Evolutionary conservation across 805 yeast species (phyloP).

Genomic region (Yarrowia sp.): DNA sequence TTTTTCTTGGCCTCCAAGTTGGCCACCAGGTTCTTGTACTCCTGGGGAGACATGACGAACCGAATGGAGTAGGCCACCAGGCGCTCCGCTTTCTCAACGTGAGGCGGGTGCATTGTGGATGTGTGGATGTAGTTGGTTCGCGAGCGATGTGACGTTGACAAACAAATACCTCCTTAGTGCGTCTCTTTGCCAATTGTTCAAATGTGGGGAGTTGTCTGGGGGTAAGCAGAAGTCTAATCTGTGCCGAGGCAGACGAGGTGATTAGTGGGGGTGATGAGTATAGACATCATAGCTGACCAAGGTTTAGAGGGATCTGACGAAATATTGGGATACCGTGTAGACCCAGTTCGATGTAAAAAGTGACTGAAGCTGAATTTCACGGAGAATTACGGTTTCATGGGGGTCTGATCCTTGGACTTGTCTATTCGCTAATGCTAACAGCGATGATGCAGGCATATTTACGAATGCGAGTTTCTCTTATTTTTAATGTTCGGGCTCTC

Average conservation of each 20-base stretch:
- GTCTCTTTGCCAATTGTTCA: neutral
- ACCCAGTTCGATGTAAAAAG: too few species aligned
- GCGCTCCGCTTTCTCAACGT: constrained; percentile 13
- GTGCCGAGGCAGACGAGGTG: constrained; percentile 10
- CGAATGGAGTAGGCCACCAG: constrained; percentile 30
- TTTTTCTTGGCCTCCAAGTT: constrained; percentile 20
- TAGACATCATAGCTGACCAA: neutral
- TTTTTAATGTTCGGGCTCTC: neutral
- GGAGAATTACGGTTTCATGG: neutral
- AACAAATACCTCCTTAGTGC: constrained; percentile 1
- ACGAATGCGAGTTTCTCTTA: neutral
- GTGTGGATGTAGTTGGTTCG: neutral
- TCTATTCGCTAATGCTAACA: neutral
- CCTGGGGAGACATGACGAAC: constrained; percentile 32
- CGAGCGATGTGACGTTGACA: neutral
- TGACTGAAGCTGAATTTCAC: neutral
- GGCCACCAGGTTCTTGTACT: constrained; percentile 29
- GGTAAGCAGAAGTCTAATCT: constrained; percentile 2
- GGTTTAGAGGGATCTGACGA: too few species aligned
- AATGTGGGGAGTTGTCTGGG: constrained; percentile 23
- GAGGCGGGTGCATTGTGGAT: constrained; percentile 21
- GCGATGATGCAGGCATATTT: constrained; percentile 17
- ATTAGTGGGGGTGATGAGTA: neutral
- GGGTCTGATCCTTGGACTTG: neutral
- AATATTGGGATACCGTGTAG: too few species aligned